These are phyloP conservation scores for Crataegus laevigata DNA, from an alignment of 306 rosid genomes.

Conservation along the genomic window DNA sequence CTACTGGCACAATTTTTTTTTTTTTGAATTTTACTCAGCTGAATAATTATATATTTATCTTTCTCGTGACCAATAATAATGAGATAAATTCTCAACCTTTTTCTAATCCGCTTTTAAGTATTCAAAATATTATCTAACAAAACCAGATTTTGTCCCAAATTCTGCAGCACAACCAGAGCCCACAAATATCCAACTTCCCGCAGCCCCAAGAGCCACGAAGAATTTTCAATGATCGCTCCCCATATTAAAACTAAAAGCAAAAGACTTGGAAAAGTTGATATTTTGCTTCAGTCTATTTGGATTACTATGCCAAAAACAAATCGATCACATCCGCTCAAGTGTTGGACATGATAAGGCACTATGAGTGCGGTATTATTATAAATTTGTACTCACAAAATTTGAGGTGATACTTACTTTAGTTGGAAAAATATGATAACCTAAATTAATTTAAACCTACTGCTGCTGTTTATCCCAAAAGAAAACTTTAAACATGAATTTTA, in stretches of 20 bases:
- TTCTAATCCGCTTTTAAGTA: background rate
- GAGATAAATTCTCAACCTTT: background rate
- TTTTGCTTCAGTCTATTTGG: background rate
- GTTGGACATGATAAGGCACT: background rate
- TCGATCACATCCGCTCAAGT: background rate
- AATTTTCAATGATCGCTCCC: too few species aligned
- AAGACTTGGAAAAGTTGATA: background rate
- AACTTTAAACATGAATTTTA: too few species aligned
- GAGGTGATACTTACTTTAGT: background rate
- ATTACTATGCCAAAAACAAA: background rate
- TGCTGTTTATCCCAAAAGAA: background rate
- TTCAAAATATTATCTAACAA: background rate
- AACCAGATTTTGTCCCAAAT: background rate
- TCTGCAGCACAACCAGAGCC: background rate
- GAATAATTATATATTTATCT: too few species aligned
- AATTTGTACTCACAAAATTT: background rate
- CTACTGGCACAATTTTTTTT: too few species aligned
- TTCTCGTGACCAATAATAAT: too few species aligned
- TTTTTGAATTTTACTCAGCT: background rate
- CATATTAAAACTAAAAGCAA: too few species aligned
- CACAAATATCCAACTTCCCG: background rate
- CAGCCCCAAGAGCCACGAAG: background rate
- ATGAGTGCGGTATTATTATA: background rate
- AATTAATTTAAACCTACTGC: background rate
- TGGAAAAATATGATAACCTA: background rate